Base-by-base conservation (phyloP, 2,329 filamentous ascomycete genomes). In the Nakataea oryzae region DNA sequence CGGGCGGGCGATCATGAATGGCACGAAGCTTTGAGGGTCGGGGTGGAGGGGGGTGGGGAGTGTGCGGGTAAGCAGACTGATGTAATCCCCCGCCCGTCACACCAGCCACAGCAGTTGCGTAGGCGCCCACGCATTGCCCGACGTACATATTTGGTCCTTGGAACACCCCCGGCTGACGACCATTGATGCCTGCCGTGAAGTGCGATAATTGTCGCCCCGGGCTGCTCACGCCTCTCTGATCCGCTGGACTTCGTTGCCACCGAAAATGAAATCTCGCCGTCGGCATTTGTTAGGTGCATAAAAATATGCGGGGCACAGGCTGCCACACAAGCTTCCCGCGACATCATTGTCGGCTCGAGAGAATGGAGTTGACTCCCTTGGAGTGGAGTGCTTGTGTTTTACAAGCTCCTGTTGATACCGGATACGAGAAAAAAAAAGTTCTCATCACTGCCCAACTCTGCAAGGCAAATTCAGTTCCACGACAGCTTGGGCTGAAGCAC, bases 41-140 rank as follows among this genome's bases (percentile, higher is more conserved):
- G 47, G 50, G 54, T 54, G 57, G 61, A 30, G 58, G 47, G 54
- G 57, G 59, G 50, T 60, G 41, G 41, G 41, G 41, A 50, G 41
- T 14, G 41, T 27, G 24, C 54, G 26, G 24, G 54, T 24, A 47
- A 47, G 54, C 54, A 32, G 32, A 54, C 66, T 72, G 71, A 73
- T 72, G 72, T 73, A 74, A 73, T 73, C 60, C 61, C 60, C 58
- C 63, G 24, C 41, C 41, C 24, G 6, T 50, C 24, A 54, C 67
- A 67, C 69, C 68, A 73, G 73, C 72, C 72, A 72, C 72, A 70
- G 60, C 66, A 68, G 66, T 73, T 74, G 72, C 73, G 73, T 74
- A 72, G 66, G 63, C 62, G 60, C 54, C 60, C 58, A 65, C 63
- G 64, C 62, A 57, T 59, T 28, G 34, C 21, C 21, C 30, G 24